A percentile compares a stretch with the other conserved stretches of the same genome.
phyloP scores from a whole-genome alignment of 352 stramenopile genomes.

The Phytopythium oedochilum region DNA sequence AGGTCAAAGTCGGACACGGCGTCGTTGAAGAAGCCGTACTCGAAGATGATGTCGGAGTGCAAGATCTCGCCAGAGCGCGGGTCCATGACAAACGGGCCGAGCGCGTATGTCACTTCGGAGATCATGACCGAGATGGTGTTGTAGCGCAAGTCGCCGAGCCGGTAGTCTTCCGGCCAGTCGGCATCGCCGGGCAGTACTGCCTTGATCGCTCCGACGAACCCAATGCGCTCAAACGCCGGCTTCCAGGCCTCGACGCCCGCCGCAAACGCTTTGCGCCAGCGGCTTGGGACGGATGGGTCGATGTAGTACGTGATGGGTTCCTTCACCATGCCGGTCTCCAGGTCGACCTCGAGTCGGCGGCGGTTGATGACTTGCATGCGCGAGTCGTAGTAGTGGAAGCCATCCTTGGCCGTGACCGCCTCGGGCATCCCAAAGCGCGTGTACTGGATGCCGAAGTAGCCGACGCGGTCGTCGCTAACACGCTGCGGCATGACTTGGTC shows the following conservation, averaged over 20 bases:
- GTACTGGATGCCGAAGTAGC: slow-evolving; percentile 74
- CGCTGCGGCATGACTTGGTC: slow-evolving; percentile 47
- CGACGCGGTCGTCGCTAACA: slow-evolving; percentile 69
- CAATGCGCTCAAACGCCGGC: slow-evolving; percentile 70
- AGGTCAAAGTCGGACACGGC: slow-evolving; percentile 53
- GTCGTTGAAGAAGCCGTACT: slow-evolving; percentile 82
- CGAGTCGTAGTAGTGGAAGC: slow-evolving; percentile 46
- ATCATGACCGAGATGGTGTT: slow-evolving; percentile 86
- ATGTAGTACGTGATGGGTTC: slow-evolving; percentile 78
- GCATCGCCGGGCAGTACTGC: slow-evolving; percentile 56
- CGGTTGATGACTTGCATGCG: slow-evolving; percentile 68
- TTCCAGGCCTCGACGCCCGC: slow-evolving; percentile 71
- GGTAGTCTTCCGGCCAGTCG: slow-evolving; percentile 78
- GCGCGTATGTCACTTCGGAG: slow-evolving; percentile 67
- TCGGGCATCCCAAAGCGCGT: slow-evolving; percentile 45
- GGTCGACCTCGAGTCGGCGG: slow-evolving; percentile 47
- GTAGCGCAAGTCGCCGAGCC: slow-evolving; percentile 82
- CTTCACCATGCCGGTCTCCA: slow-evolving; percentile 25
- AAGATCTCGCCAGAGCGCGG: slow-evolving; percentile 83
- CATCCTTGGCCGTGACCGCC: slow-evolving; percentile 21
- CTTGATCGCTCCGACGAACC: slow-evolving; percentile 65
- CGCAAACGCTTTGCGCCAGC: slow-evolving; percentile 61
- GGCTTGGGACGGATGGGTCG: slow-evolving; percentile 68
- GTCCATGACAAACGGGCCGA: slow-evolving; percentile 64
- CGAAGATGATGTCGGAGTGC: slow-evolving; percentile 82